Evolutionary conservation across 2,329 filamentous ascomycete genomes (phyloP), one percentile per base, ranked within the genome.

Genomic region (Colletotrichum melonis): DNA sequence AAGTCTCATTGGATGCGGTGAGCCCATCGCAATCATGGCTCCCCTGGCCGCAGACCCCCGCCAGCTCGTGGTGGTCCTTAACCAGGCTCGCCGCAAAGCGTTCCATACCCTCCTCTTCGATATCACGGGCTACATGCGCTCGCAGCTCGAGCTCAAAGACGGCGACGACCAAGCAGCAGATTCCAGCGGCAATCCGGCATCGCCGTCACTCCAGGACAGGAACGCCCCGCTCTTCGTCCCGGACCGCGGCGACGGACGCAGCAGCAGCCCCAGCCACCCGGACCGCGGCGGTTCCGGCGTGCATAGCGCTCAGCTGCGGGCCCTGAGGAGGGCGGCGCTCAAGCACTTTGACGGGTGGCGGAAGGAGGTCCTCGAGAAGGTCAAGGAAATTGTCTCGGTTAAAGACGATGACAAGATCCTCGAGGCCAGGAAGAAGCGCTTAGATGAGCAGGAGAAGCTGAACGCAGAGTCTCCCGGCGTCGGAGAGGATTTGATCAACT

Each of bases 341-440:
- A 84, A 87, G 56, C 90, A 94, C 78, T 94, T 95, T 78, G 91
- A 95, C 75, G 89, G 91, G n/a, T 98, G 95, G 95, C 87, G 91
- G 72, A 88, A 90, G 30, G 88, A 90, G 38, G 91, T 96, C 1
- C 86, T 95, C n/a, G 83, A 87, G 22, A 89, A 92, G 57, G 86
- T 97, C 1, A 91, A 91, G 60, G 92, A 96, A 76, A 89, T 95
- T 4, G 83, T 92, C 14, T 85, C 88, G 14, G 83, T 86, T 3
- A 81, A 86, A 12, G 87, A 89, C 67, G 85, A 85, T 42, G 81
- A 81, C 72, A 86, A 85, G 78, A 86, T 88, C 62, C 76, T 84
- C 56, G 84, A 83, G 16, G 86, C 87, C 75, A 83, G 88, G 26
- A 82, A 83, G 64, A 84, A 83, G 77, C 86, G 86, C 55, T 81